Percentiles rank a stretch among this genome's conserved stretches.
These are phyloP conservation scores for Astrephomene gubernaculifera DNA, from an alignment of 139 green algal genomes.

Conservation along the genomic window DNA sequence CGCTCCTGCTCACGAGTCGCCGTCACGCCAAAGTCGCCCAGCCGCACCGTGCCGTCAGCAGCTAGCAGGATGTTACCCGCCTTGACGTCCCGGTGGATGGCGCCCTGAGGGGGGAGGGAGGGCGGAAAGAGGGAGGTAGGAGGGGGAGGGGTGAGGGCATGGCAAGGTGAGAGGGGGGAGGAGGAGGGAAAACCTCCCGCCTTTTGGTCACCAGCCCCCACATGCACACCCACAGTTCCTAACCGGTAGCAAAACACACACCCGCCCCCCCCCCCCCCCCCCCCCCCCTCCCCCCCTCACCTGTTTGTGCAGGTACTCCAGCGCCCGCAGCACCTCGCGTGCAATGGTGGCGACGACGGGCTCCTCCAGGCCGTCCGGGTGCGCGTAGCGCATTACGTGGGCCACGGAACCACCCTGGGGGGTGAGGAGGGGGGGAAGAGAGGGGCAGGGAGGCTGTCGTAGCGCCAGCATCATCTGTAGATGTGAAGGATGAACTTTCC, in stretches of 20 bases:
- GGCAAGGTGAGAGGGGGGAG: too few species aligned
- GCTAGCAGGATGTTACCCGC: conserved; percentile 96
- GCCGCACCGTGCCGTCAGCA: conserved; percentile 75
- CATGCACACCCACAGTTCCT: too few species aligned
- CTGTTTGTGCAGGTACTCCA: conserved; percentile 94
- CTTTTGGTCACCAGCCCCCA: too few species aligned
- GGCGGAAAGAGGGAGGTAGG: not conserved
- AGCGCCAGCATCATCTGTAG: too few species aligned
- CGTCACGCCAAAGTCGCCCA: conserved; percentile 96
- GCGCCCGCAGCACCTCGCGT: conserved; percentile 83
- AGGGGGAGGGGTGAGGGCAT: too few species aligned
- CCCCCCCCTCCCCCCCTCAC: not conserved
- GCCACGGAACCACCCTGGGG: conserved; percentile 75
- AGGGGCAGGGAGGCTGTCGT: too few species aligned
- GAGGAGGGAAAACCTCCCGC: too few species aligned
- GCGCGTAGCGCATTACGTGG: conserved; percentile 87
- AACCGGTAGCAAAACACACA: too few species aligned
- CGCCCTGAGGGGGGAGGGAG: conserved; percentile 46
- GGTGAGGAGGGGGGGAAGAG: not conserved
- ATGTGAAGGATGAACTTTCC: too few species aligned
- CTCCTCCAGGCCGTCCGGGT: conserved; percentile 89
- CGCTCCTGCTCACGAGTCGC: conserved; percentile 70
- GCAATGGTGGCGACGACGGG: conserved; percentile 84
- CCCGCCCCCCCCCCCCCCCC: too few species aligned
- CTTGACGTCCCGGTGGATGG: conserved; percentile 97